Conservation (phyloP, 257 asterid genomes). For the Nicotiana paniculata region DNA sequence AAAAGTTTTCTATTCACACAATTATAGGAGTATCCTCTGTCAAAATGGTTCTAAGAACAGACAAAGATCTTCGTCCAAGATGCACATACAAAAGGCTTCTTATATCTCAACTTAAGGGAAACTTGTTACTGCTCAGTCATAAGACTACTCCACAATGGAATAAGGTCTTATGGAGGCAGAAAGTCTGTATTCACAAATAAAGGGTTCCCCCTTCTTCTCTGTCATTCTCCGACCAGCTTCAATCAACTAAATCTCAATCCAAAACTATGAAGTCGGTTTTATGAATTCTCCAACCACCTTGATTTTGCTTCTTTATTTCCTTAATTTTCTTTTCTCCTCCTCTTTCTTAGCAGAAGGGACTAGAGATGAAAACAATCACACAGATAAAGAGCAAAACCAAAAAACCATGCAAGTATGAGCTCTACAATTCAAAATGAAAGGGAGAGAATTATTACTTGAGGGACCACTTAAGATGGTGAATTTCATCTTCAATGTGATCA, state of each 20-base stretch:
- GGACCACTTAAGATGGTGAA: slow-evolving; percentile 82
- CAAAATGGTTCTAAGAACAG: neutral
- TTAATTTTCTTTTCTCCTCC: neutral
- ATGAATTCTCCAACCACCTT: neutral
- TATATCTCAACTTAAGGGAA: neutral
- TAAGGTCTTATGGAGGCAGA: neutral
- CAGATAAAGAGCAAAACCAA: neutral
- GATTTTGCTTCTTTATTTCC: neutral
- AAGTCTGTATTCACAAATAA: neutral
- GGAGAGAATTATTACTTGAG: slow-evolving; percentile 40
- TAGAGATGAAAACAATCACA: neutral
- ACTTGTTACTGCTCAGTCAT: neutral
- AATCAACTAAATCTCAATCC: slow-evolving; percentile 1
- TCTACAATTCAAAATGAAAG: neutral
- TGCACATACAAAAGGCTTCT: neutral
- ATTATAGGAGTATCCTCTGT: neutral
- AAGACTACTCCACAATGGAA: neutral
- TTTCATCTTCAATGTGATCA: slow-evolving; percentile 74
- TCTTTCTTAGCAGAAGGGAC: neutral
- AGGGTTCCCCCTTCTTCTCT: neutral
- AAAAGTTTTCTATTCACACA: neutral
- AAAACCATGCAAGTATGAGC: neutral
- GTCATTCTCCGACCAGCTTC: neutral
- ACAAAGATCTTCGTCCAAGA: neutral
- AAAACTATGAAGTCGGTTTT: neutral